Base-by-base conservation (phyloP, 768 basidiomycete species). In the Cystofilobasidium capitatum region DNA sequence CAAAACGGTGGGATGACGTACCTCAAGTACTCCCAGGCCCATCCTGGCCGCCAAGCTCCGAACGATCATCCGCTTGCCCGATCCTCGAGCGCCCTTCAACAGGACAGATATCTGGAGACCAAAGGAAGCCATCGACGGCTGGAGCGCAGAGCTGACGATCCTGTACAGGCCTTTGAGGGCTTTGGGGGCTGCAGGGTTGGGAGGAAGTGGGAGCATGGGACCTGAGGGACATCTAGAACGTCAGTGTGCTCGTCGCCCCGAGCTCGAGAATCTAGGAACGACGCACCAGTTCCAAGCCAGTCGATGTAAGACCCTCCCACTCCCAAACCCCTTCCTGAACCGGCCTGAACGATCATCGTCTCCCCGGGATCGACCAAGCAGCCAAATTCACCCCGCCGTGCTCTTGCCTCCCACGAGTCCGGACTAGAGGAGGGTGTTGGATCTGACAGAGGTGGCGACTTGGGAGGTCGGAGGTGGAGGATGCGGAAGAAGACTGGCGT, bases 21-120 rank as follows among this genome's bases (percentile, higher is more conserved):
- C 92, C 81, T 91, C 88, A 16, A 89, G 80, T 0, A 90, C 66
- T 75, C 91, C 90, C 66, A 92, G 81, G 16, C 90, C 91, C 2
- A 91, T 77, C 5, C 77, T 77, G 29, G 74, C 63, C 0, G 80
- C 78, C 1, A 79, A 71, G 29, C 65, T 70, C 8, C 76, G 75
- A 0, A 85, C 82, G 7, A 82, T 77, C 0, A 86, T 86, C 69
- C 83, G 84, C 78, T 97, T 98, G 2, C 96, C 94, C 1, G 81
- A 80, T 1, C 93, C 92, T 64, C 87, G 80, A 0, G 85, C 80
- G 0, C 94, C 94, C 70, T 86, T 87, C 45, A 97, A 74, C 0
- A 96, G 78, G 10, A 93, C 79, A 0, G 88, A 85, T 12, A 91
- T 77, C 54, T 84, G 82, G 2, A 92, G 78, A 57, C 82, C 80